These are phyloP conservation scores for Erysiphe pulchra DNA, from an alignment of 2,329 filamentous ascomycete genomes.

Conservation along the genomic window DNA sequence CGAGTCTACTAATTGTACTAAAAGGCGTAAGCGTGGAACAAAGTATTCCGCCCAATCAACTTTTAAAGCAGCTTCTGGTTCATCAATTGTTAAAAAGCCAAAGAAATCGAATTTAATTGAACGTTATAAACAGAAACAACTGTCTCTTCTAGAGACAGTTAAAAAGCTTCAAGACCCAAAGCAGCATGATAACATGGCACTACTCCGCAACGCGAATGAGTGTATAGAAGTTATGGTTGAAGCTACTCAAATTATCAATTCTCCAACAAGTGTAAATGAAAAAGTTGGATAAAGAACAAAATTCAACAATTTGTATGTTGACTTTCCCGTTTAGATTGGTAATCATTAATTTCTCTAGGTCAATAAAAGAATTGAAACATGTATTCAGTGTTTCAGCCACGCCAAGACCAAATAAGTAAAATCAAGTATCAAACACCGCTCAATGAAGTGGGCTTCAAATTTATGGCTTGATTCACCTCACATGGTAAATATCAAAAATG, in stretches of 20 bases:
- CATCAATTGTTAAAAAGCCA: slow-evolving; percentile 5
- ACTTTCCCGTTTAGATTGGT: too few species aligned
- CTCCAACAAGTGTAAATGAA: slow-evolving; percentile 5
- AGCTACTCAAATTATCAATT: slow-evolving; percentile 8
- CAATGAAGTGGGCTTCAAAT: too few species aligned
- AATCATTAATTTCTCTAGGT: too few species aligned
- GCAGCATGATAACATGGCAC: slow-evolving; percentile 6
- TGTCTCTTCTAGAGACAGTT: slow-evolving; percentile 8
- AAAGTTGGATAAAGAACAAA: slow-evolving; percentile 7
- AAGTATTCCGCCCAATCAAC: slow-evolving; percentile 4
- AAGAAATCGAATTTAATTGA: slow-evolving; percentile 10
- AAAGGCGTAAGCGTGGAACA: slow-evolving; percentile 12
- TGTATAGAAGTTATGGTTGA: slow-evolving; percentile 12
- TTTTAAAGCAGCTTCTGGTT: slow-evolving; percentile 8
- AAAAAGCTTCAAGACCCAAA: slow-evolving; percentile 10
- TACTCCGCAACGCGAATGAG: slow-evolving; percentile 8
- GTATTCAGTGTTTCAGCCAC: too few species aligned
- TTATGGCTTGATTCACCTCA: too few species aligned
- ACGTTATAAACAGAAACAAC: slow-evolving; percentile 9
- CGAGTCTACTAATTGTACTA: slow-evolving; percentile 6
- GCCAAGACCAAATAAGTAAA: too few species aligned
- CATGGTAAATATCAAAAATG: too few species aligned
- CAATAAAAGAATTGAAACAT: too few species aligned
- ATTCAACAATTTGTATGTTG: too few species aligned
- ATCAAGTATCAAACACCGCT: too few species aligned